Percentiles rank a stretch among this genome's conserved stretches.
These are phyloP conservation scores for Eragrostis tef DNA, from an alignment of 202 grass and related monocot genomes.

Conservation along the genomic window DNA sequence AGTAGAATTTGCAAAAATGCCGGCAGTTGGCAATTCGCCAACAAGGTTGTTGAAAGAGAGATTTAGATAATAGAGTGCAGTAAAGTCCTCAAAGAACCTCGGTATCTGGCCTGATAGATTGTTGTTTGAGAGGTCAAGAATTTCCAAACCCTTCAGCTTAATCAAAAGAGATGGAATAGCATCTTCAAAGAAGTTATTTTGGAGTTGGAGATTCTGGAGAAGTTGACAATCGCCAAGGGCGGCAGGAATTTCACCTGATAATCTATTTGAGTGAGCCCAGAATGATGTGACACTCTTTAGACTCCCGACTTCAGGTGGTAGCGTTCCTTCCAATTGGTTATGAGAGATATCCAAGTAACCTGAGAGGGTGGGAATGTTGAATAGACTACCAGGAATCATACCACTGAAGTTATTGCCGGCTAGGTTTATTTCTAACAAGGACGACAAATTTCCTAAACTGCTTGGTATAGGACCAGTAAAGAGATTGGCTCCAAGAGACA, in stretches of 20 bases:
- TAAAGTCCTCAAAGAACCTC: neutral
- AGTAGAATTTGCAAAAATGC: constrained; percentile 34
- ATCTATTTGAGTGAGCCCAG: neutral
- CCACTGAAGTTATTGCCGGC: neutral
- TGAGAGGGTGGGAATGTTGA: constrained; percentile 1
- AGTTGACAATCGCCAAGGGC: constrained; percentile 29
- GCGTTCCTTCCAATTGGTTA: constrained; percentile 41
- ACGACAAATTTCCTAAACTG: neutral
- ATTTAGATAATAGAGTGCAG: neutral
- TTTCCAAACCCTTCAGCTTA: neutral
- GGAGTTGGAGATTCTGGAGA: constrained; percentile 21
- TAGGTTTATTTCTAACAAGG: neutral
- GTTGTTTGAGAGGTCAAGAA: constrained; percentile 32
- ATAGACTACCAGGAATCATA: neutral
- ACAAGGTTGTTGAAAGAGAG: constrained; percentile 20
- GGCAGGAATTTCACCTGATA: constrained; percentile 28
- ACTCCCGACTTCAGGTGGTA: constrained; percentile 37
- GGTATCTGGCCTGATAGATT: neutral
- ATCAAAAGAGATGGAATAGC: constrained; percentile 6
- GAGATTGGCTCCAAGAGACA: neutral
- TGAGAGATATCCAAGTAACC: constrained; percentile 6
- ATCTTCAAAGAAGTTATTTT: constrained; percentile 35
- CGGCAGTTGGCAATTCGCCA: constrained; percentile 21
- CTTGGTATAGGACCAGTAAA: constrained; percentile 27
- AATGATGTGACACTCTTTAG: neutral